Conservation (phyloP, 768 basidiomycete genomes). For the Botryobasidium botryosum region DNA sequence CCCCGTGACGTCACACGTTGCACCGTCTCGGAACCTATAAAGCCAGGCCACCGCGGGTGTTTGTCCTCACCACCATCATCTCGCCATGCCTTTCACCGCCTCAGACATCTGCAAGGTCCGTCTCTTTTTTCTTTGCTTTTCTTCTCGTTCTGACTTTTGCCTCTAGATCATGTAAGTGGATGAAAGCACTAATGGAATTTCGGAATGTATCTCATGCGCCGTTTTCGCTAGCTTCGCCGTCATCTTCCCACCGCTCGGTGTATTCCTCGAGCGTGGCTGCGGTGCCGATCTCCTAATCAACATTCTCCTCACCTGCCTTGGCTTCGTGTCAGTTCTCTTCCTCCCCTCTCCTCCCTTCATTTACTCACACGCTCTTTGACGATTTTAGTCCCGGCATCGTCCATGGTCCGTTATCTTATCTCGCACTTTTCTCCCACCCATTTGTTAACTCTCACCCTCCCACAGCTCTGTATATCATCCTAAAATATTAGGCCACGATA, state of each 20-base stretch:
- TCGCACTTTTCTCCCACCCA: conserved; percentile 11
- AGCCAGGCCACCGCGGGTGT: too few species aligned
- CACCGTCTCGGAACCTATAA: too few species aligned
- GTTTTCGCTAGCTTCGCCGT: conserved; percentile 36
- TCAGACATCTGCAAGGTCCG: conserved; percentile 67
- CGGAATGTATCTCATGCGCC: not conserved
- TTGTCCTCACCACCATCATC: too few species aligned
- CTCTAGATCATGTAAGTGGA: conserved; percentile 30
- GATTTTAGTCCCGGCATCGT: conserved; percentile 52
- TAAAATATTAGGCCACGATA: conserved; percentile 28
- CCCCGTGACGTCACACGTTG: too few species aligned
- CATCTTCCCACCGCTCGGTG: conserved; percentile 66
- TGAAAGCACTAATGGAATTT: not conserved
- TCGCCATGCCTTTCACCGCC: conserved; percentile 47
- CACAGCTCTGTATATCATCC: conserved; percentile 62
- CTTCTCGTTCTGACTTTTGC: not conserved
- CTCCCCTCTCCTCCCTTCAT: not conserved
- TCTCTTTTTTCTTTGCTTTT: conserved; percentile 10
- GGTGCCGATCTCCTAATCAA: conserved; percentile 62
- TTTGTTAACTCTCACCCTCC: not conserved
- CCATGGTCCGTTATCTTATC: conserved; percentile 30
- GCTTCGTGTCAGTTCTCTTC: conserved; percentile 16
- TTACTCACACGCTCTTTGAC: conserved; percentile 3
- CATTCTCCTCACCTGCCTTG: conserved; percentile 46
- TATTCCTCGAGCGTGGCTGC: conserved; percentile 81